Evolutionary conservation across 345 rosid species (phyloP).

Genomic region (Eucalyptus cloeziana): DNA sequence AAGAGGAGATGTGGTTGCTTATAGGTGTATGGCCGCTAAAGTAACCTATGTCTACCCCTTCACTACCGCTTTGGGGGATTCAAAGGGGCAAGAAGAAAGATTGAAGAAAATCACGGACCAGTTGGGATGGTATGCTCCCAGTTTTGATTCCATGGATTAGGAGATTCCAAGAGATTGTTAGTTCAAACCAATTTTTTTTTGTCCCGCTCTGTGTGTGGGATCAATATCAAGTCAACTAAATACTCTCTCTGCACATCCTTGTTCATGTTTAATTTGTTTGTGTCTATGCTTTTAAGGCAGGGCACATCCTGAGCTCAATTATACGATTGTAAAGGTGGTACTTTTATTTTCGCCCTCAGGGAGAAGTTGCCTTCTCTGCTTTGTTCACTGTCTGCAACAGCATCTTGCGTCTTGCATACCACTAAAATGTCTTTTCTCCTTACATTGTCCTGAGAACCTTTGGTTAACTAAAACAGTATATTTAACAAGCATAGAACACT

Average conservation of each 20-base stretch:
- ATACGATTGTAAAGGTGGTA: neutral
- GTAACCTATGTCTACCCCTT: slow-evolving; percentile 87
- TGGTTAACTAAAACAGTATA: neutral
- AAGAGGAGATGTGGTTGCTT: slow-evolving; percentile 64
- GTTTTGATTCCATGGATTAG: slow-evolving; percentile 73
- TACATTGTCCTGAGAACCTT: neutral
- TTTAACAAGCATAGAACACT: neutral
- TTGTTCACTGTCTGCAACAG: neutral
- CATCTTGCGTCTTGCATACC: neutral
- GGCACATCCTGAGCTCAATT: neutral
- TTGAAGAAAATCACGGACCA: slow-evolving; percentile 52
- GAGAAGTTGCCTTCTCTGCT: neutral
- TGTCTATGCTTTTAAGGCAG: neutral
- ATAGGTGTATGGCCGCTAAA: slow-evolving; percentile 67
- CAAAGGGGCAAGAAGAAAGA: slow-evolving; percentile 76
- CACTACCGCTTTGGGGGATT: slow-evolving; percentile 84
- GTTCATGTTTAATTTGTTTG: neutral
- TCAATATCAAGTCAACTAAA: neutral
- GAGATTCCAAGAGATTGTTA: neutral
- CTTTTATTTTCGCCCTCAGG: neutral
- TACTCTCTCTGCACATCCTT: neutral
- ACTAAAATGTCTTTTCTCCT: neutral
- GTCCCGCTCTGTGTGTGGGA: neutral
- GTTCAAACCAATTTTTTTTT: neutral
- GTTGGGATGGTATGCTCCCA: slow-evolving; percentile 79